Conservation (phyloP, 2,329 filamentous ascomycete species). For the Pyricularia sp. region DNA sequence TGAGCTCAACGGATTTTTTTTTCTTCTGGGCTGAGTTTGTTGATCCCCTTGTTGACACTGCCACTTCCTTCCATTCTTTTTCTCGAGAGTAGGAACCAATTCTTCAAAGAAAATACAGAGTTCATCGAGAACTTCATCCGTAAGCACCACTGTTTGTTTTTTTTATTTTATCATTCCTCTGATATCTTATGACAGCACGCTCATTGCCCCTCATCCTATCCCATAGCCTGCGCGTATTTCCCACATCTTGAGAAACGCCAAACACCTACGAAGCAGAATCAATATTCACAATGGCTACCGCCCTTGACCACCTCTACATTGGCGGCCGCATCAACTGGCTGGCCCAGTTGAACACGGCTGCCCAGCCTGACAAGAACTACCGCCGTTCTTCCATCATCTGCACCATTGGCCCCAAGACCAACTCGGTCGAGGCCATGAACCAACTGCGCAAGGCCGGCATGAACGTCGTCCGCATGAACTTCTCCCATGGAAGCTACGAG, state of each 20-base stretch:
- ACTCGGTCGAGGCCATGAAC: conserved; percentile 96
- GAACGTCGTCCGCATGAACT: conserved; percentile 99
- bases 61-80: background rate
- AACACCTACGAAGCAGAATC: conserved; percentile 1
- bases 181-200: background rate
- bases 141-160: background rate
- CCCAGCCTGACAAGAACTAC: conserved; percentile 78
- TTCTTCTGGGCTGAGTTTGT: background rate
- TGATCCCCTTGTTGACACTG: background rate
- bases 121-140: background rate
- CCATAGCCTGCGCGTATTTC: background rate
- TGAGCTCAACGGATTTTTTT: conserved; percentile 1
- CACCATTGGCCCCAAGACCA: conserved; percentile 98
- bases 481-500: conserved; percentile 88
- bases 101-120: background rate
- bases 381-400: conserved; percentile 97
- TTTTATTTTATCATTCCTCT: background rate
- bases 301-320: conserved; percentile 78
- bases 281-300: conserved; percentile 45
- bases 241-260: background rate
- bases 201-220: background rate
- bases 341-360: conserved; percentile 75
- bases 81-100: background rate
- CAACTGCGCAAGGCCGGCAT: conserved; percentile 81
- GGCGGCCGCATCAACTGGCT: conserved; percentile 62